Evolutionary conservation across 2,329 filamentous ascomycete genomes (phyloP), one percentile per base, ranked within the genome.

Genomic region (Colletotrichum noveboracense): DNA sequence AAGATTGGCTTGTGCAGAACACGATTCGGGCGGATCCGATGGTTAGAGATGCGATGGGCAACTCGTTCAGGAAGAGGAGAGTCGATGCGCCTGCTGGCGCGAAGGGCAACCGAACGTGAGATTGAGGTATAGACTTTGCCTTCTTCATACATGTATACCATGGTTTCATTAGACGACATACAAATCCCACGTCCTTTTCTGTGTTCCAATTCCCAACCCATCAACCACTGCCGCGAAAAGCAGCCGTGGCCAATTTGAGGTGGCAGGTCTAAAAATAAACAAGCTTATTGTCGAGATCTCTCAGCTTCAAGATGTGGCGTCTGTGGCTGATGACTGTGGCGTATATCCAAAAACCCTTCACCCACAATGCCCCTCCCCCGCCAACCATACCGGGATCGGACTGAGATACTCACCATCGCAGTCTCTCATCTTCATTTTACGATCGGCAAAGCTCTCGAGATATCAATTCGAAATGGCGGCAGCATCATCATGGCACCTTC

Each of bases 1-100:
- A 93, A 84, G 95, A 97, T 80, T 98, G 95, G 90, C 87, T 98
- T 79, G 92, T 98, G 66, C 93, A 97, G 83, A 97, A 97, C 81
- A 96, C 93, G 16, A 94, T 97, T 75, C 90, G 92, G 78, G 92
- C 91, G 64, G 94, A 96, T 84, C 93, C 93, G 1, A 95, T 96
- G 85, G 96, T 98, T 10, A 90, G 93, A 79, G 93, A 95, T 83
- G 96, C 96, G 1, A 88, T 98, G 79, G 92, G 92, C 28, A 90
- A 89, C 74, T 92, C 93, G 32, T 85, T 96, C 73, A 89, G 91
- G 82, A 92, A 89, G 81, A 86, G 92, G 79, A 89, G 93, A 78
- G 83, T 88, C 16, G 91, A 93, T 80, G 93, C 89, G 16, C 93
- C 93, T 2, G 88, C 88, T 18, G 92, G 93, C 4, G 92, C 93